Base-by-base conservation (phyloP, 345 rosid species). In the Moricandia arvensis region DNA sequence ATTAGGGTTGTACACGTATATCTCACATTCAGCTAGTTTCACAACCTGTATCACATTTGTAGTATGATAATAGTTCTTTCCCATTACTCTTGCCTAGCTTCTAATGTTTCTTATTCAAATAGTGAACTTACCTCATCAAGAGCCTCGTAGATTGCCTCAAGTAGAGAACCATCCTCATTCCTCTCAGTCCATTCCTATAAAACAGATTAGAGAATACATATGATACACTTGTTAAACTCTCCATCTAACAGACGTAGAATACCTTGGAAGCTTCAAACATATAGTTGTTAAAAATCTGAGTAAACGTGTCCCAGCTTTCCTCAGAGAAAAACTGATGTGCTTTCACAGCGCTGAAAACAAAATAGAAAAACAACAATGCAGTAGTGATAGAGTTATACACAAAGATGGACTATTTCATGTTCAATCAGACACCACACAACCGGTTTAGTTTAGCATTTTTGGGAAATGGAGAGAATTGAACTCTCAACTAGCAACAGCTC, bases 401-500 rank as follows among this genome's bases (percentile, higher is more conserved):
- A 65, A 24, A 59, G 34, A 17, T 66, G 38, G 15, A 59, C 37
- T 60, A 38, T 45, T 26, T n/a, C 64, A 72, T 47, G 69, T 38
- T 66, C 64, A 59, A 67, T 53, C 73, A 78, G 60, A 73, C 77
- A 72, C 69, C 35, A 63, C 59, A 57, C 51, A 65, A 66, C 35
- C 21, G 55, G 66, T 55, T 68, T 65, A 27, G 15, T 71, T 58
- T 53, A 29, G 67, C 24, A 68, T 76, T 71, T 49, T 82, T n/a
- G 94, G 97, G 97, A 86, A 86, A 91, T 87, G 97, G 94, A 91
- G 94, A 91, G 97, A 87, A 81, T 91, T 83, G 99, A 95, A 95
- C 99, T 95, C 97, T 89, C 97, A 92, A 87, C 96, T 88, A 90
- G 87, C 91, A 83, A 91, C 96, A 95, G 97, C 87, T 80, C 63